A percentile compares a stretch with the other conserved stretches of the same genome.
Evolutionary conservation across 805 yeast species (phyloP).

Genomic region (Soucietia sequanensis): DNA sequence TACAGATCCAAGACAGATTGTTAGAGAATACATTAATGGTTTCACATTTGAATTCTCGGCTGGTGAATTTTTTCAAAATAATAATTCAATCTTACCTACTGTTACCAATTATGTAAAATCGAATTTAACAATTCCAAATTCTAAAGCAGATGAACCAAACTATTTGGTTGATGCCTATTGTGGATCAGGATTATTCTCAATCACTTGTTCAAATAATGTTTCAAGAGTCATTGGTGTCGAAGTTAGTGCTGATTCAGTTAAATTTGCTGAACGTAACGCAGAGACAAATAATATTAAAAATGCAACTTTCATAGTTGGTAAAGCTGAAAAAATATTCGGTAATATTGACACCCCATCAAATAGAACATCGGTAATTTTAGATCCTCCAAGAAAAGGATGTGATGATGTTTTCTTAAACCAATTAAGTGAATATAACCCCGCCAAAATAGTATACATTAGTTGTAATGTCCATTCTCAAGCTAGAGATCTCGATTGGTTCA

Average conservation of each 20-base stretch:
- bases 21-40: constrained; percentile 73
- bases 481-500: constrained; percentile 82
- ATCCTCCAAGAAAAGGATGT: constrained; percentile 98
- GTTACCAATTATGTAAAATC: constrained; percentile 80
- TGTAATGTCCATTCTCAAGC: constrained; percentile 99
- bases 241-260: constrained; percentile 85
- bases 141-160: constrained; percentile 33
- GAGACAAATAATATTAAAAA: constrained; percentile 69
- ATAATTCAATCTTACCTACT: constrained; percentile 82
- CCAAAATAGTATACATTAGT: constrained; percentile 87
- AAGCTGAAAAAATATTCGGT: constrained; percentile 86
- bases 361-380: constrained; percentile 85
- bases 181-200: constrained; percentile 91
- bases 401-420: constrained; percentile 86
- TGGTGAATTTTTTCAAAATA: constrained; percentile 95
- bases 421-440: constrained; percentile 78
- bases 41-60: constrained; percentile 84
- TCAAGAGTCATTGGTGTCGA: constrained; percentile 90
- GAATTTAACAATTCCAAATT: constrained; percentile 50
- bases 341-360: constrained; percentile 72
- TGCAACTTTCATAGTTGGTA: constrained; percentile 84
- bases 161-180: constrained; percentile 93
- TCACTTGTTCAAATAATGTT: constrained; percentile 81
- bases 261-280: constrained; percentile 83
- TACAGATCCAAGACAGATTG: constrained; percentile 74